These are phyloP conservation scores for Phanerochaete sordida DNA, from an alignment of 768 basidiomycete species.

Conservation along the genomic window DNA sequence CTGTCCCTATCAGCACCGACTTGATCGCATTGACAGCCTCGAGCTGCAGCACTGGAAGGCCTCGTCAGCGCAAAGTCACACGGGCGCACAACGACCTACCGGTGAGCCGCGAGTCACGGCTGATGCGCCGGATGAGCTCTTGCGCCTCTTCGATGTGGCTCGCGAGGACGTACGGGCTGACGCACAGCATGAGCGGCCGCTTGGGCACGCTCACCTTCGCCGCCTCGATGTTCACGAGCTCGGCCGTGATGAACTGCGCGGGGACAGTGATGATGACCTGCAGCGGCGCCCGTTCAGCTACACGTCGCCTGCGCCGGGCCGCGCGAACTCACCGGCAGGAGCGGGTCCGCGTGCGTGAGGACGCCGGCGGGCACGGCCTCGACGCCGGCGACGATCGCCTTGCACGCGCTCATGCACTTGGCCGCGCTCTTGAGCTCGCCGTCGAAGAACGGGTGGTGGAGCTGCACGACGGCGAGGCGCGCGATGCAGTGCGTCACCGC, in stretches of 20 bases:
- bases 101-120: slow-evolving; percentile 6
- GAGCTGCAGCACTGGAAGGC: neutral
- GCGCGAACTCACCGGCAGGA: slow-evolving; percentile 3
- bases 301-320: neutral
- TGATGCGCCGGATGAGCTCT: neutral
- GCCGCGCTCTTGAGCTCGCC: slow-evolving; percentile 18
- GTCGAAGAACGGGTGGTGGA: slow-evolving; percentile 47
- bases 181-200: slow-evolving; percentile 2
- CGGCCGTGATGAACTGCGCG: slow-evolving; percentile 1
- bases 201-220: neutral
- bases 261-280: slow-evolving; percentile 8
- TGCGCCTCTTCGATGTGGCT: slow-evolving; percentile 1
- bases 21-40: neutral
- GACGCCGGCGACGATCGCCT: slow-evolving; percentile 17
- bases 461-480: slow-evolving; percentile 47
- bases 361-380: neutral
- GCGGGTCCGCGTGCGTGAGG: slow-evolving; percentile 4
- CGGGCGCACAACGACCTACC: slow-evolving; percentile 1
- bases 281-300: neutral
- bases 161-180: slow-evolving; percentile 2
- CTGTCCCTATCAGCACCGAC: neutral
- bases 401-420: slow-evolving; percentile 17
- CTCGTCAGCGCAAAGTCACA: neutral
- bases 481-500: slow-evolving; percentile 46
- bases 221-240: neutral